phyloP scores from a whole-genome alignment of 1,139 yeast species.

The Sugiyamaella neomexicana region DNA sequence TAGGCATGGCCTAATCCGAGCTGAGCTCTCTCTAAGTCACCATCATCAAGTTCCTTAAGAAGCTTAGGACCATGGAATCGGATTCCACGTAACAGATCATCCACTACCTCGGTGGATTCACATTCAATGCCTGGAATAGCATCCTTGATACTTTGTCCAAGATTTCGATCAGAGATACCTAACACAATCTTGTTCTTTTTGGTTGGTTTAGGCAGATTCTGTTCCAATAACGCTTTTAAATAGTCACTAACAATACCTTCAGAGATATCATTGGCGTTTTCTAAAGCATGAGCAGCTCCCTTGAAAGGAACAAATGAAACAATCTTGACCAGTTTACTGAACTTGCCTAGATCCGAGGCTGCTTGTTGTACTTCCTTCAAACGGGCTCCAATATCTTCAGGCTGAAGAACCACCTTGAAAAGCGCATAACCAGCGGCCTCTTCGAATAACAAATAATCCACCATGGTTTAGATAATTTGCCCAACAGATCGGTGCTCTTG shows the following conservation, averaged over 20 bases:
- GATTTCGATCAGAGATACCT: conserved; percentile 91
- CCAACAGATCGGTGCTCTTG: neutral
- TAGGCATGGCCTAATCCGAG: conserved; percentile 98
- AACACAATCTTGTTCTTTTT: conserved; percentile 60
- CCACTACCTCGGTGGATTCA: conserved; percentile 86
- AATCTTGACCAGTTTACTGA: conserved; percentile 89
- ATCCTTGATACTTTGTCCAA: conserved; percentile 97
- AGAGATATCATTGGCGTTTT: conserved; percentile 95
- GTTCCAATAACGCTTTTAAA: conserved; percentile 82
- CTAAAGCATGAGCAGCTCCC: conserved; percentile 98
- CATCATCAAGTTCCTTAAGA: conserved; percentile 87
- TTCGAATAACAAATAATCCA: conserved; percentile 93
- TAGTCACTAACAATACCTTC: conserved; percentile 96
- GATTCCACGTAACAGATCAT: conserved; percentile 92
- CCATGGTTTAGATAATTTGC: conserved; percentile 50
- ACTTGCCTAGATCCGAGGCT: conserved; percentile 78
- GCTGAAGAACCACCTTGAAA: conserved; percentile 90
- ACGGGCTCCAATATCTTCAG: conserved; percentile 90
- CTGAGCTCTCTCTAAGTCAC: conserved; percentile 97
- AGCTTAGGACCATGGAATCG: conserved; percentile 88
- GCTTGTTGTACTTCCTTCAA: conserved; percentile 94
- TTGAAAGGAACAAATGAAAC: conserved; percentile 97
- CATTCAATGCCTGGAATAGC: conserved; percentile 85
- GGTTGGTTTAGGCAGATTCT: conserved; percentile 84
- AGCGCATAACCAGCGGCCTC: conserved; percentile 99